phyloP scores from a whole-genome alignment of 352 stramenopile species.

The Pythium dissotocum region DNA sequence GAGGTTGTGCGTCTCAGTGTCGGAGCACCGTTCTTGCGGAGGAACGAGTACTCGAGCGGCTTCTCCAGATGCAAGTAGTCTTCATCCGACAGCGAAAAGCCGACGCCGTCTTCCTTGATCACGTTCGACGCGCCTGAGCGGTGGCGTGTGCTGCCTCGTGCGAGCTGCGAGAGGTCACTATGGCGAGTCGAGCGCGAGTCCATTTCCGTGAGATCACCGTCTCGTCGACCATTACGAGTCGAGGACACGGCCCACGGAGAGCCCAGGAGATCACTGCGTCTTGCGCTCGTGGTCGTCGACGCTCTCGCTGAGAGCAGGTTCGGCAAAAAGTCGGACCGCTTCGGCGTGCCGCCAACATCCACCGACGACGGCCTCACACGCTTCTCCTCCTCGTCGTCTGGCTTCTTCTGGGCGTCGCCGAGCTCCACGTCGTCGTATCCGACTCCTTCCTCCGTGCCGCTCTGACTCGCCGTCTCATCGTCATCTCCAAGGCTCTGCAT shows the following conservation, averaged over 20 bases:
- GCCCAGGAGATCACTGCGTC: slow-evolving; percentile 44
- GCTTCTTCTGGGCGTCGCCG: slow-evolving; percentile 14
- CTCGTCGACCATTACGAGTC: slow-evolving; percentile 10
- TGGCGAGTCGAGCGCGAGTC: slow-evolving; percentile 35
- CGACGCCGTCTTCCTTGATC: slow-evolving; percentile 39
- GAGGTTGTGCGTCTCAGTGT: slow-evolving; percentile 8
- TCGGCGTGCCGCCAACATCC: slow-evolving; percentile 8
- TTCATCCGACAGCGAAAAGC: slow-evolving; percentile 64
- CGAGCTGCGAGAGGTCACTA: slow-evolving; percentile 22
- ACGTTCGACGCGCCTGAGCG: slow-evolving; percentile 17
- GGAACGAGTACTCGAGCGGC: slow-evolving; percentile 32
- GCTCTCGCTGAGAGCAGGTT: slow-evolving; percentile 23
- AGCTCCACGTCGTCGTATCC: slow-evolving; percentile 31
- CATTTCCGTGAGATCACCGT: slow-evolving; percentile 27
- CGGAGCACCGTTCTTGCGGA: slow-evolving; percentile 10
- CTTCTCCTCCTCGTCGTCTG: not conserved
- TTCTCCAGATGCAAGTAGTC: slow-evolving; percentile 70
- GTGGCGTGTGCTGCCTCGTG: slow-evolving; percentile 35
- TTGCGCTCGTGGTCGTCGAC: slow-evolving; percentile 9
- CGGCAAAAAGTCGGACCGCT: slow-evolving; percentile 15
- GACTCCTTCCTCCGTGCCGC: not conserved
- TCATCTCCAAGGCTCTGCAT: slow-evolving; percentile 27
- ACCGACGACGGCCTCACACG: slow-evolving; percentile 15
- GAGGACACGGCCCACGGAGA: slow-evolving; percentile 36
- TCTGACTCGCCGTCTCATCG: slow-evolving; percentile 28